phyloP scores from a whole-genome alignment of 768 basidiomycete species.

The Fomitopsis serialis region DNA sequence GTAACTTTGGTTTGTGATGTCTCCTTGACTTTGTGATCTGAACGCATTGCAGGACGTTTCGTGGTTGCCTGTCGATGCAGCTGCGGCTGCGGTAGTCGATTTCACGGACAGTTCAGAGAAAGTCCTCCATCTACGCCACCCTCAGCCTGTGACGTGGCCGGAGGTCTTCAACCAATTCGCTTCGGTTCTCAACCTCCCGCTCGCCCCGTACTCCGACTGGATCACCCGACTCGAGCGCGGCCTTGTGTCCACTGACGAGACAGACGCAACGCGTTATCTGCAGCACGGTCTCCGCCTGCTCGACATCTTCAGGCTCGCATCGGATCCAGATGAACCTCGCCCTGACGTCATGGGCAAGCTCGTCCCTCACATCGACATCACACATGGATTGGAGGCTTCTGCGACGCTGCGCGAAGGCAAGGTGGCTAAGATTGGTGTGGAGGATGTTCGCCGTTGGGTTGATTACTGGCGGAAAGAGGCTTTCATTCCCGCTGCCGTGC shows the following conservation, averaged over 20 bases:
- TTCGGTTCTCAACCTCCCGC: conserved; percentile 10
- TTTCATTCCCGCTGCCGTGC: background rate
- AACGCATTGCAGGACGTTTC: conserved; percentile 5
- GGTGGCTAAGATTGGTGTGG: background rate
- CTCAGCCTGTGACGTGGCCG: conserved; percentile 20
- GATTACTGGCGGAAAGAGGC: background rate
- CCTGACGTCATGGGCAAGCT: background rate
- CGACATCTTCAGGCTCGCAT: background rate
- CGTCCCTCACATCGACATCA: background rate
- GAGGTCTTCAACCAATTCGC: conserved; percentile 14
- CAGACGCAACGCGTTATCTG: background rate
- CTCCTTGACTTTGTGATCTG: background rate
- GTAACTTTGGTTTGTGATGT: background rate
- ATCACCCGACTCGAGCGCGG: conserved; percentile 10
- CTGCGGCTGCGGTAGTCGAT: conserved; percentile 11
- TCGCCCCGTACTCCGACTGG: conserved; percentile 21
- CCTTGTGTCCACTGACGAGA: background rate
- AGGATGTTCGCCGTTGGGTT: background rate
- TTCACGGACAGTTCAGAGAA: background rate
- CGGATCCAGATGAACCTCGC: background rate
- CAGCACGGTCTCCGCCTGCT: background rate
- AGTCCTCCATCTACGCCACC: conserved; percentile 20
- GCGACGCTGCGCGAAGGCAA: background rate
- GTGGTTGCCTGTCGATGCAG: conserved; percentile 13
- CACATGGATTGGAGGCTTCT: background rate